phyloP scores from a whole-genome alignment of 106 monocot species.

The Dioscorea zingiberensis region DNA sequence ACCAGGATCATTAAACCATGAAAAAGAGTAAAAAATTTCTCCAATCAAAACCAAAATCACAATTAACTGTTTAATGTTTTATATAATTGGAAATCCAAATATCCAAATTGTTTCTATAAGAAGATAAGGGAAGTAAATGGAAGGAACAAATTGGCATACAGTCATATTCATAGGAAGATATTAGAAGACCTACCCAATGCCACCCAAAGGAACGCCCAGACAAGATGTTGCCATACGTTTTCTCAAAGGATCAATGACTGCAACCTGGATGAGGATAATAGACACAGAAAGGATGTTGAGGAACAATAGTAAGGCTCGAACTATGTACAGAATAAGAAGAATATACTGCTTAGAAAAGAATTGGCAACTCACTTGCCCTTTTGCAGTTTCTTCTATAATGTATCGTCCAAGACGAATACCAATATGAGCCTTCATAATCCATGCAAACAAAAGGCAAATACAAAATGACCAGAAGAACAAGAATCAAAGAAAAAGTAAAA shows the following conservation, averaged over 20 bases:
- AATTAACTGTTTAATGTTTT: no score
- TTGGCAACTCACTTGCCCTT: conserved; percentile 40
- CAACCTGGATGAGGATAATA: conserved; percentile 22
- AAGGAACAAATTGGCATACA: no score
- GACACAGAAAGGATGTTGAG: background rate
- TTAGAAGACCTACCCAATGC: conserved; percentile 43
- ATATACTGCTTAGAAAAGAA: background rate
- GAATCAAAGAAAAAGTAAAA: no score
- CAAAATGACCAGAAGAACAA: no score
- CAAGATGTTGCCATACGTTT: conserved; percentile 29
- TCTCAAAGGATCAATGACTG: conserved; percentile 51
- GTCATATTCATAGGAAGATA: background rate
- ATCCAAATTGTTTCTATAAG: no score
- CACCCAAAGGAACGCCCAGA: conserved; percentile 67
- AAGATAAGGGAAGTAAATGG: no score
- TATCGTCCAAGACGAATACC: conserved; percentile 41
- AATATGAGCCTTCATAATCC: conserved; percentile 30
- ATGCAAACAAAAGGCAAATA: no score
- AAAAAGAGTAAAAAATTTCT: background rate
- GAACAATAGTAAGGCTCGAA: background rate
- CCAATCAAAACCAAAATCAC: no score
- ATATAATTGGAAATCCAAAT: no score
- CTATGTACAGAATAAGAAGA: background rate
- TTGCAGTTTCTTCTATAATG: conserved; percentile 42
- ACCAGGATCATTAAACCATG: background rate